Evolutionary conservation across 352 stramenopile species (phyloP).

Genomic region (Thraustotheca clavata): DNA sequence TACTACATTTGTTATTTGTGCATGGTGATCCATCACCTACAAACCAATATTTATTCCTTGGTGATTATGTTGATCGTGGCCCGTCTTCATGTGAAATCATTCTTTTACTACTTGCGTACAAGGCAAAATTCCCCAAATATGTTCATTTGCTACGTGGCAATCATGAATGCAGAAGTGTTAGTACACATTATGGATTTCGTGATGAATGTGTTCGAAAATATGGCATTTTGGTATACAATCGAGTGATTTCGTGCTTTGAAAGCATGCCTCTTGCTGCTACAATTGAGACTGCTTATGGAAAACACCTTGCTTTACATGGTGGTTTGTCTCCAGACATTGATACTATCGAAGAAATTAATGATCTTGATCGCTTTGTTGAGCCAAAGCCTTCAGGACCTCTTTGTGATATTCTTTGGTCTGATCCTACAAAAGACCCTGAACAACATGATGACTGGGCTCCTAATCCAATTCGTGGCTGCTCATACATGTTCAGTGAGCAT

Average conservation of each 20-base stretch:
- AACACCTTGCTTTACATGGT: slow-evolving; percentile 62
- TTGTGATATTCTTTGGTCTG: slow-evolving; percentile 99
- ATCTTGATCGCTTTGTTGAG: slow-evolving; percentile 70
- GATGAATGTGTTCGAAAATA: slow-evolving; percentile 92
- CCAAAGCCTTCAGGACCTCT: slow-evolving; percentile 85
- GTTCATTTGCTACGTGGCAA: slow-evolving; percentile 98
- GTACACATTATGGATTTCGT: slow-evolving; percentile 99
- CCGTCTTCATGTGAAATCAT: slow-evolving; percentile 97
- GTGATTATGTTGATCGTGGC: slow-evolving; percentile 88
- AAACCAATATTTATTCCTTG: slow-evolving; percentile 98
- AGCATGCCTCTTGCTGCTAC: slow-evolving; percentile 62
- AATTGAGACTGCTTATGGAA: slow-evolving; percentile 48
- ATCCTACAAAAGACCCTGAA: slow-evolving; percentile 89
- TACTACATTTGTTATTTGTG: slow-evolving; percentile 79
- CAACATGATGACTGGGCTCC: slow-evolving; percentile 42
- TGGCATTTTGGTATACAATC: slow-evolving; percentile 66
- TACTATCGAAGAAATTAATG: slow-evolving; percentile 68
- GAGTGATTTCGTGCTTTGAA: slow-evolving; percentile 77
- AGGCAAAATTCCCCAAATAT: slow-evolving; percentile 97
- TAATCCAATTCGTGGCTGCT: slow-evolving; percentile 65
- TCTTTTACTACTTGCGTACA: slow-evolving; percentile 94
- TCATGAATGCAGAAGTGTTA: slow-evolving; percentile 98
- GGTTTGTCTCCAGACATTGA: slow-evolving; percentile 63
- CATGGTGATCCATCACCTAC: slow-evolving; percentile 34
- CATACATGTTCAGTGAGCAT: slow-evolving; percentile 70